Percentiles rank a stretch among this genome's conserved stretches.
These are phyloP conservation scores for Actinidia polygama DNA, from an alignment of 179 eudicot genomes.

Conservation along the genomic window DNA sequence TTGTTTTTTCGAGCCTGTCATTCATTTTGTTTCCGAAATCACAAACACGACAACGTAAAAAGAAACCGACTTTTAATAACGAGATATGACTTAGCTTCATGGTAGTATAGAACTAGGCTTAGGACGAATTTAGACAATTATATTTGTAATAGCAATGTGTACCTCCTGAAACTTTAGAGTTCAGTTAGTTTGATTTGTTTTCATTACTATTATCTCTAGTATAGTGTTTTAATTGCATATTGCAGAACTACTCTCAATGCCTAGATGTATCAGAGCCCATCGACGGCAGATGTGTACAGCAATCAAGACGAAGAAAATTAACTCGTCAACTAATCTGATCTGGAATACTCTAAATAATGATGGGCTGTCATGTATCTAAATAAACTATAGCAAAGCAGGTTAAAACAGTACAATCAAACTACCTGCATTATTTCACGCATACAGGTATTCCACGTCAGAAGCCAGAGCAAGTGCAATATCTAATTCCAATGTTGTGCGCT, in stretches of 20 bases:
- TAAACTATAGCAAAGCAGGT: neutral
- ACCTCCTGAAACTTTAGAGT: neutral
- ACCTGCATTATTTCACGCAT: constrained; percentile 67
- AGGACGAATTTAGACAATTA: neutral
- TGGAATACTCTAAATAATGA: neutral
- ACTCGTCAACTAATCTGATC: neutral
- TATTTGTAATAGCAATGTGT: neutral
- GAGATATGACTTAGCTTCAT: neutral
- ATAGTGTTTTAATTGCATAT: neutral
- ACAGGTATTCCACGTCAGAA: constrained; percentile 55
- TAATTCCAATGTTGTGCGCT: constrained; percentile 58
- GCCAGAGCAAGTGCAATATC: constrained; percentile 57
- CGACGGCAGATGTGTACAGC: neutral
- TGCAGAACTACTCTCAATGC: neutral
- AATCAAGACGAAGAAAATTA: neutral
- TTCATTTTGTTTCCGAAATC: too few relatives aligned
- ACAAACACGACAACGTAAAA: too few relatives aligned
- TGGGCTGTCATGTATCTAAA: neutral
- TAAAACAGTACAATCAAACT: neutral
- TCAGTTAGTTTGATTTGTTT: neutral
- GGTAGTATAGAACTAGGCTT: neutral
- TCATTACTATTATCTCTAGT: neutral
- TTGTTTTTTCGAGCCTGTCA: too few relatives aligned
- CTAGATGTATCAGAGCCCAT: neutral
- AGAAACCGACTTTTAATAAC: too few relatives aligned